Evolutionary conservation across 352 stramenopile species (phyloP).

Genomic region (Elongisporangium undulatum): DNA sequence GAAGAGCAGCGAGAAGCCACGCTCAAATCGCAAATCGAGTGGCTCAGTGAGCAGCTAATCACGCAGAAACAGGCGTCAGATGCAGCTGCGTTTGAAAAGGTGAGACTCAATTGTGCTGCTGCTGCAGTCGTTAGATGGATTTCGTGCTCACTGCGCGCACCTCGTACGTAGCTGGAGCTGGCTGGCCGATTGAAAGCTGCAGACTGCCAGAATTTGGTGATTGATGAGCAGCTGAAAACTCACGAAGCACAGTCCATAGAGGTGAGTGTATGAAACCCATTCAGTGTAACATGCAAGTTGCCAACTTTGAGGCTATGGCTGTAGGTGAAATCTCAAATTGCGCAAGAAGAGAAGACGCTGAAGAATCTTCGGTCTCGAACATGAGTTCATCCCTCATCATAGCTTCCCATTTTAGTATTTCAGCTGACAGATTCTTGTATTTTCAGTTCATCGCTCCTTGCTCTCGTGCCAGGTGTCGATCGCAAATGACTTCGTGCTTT

Average conservation of each 20-base stretch:
- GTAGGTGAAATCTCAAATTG: background rate
- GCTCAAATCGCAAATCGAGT: background rate
- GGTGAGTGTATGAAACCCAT: background rate
- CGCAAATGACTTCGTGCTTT: background rate
- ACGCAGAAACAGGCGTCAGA: background rate
- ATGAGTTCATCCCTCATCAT: background rate
- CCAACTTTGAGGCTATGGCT: background rate
- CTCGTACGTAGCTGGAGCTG: constrained; percentile 3
- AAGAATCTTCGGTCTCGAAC: background rate
- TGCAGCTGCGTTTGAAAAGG: background rate
- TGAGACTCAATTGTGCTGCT: background rate
- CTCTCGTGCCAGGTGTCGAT: background rate
- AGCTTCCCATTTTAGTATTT: background rate
- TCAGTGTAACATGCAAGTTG: background rate
- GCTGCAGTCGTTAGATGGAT: background rate
- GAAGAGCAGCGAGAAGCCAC: background rate
- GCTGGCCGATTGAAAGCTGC: constrained; percentile 2
- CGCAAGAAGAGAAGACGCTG: background rate
- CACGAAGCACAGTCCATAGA: background rate
- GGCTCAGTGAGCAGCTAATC: background rate
- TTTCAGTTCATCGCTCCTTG: background rate
- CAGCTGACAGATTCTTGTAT: background rate
- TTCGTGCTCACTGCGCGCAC: background rate
- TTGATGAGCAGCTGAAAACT: background rate
- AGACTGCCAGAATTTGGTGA: background rate